phyloP scores from a whole-genome alignment of 148 eudicot species.

The Camellia lanceoleosa region DNA sequence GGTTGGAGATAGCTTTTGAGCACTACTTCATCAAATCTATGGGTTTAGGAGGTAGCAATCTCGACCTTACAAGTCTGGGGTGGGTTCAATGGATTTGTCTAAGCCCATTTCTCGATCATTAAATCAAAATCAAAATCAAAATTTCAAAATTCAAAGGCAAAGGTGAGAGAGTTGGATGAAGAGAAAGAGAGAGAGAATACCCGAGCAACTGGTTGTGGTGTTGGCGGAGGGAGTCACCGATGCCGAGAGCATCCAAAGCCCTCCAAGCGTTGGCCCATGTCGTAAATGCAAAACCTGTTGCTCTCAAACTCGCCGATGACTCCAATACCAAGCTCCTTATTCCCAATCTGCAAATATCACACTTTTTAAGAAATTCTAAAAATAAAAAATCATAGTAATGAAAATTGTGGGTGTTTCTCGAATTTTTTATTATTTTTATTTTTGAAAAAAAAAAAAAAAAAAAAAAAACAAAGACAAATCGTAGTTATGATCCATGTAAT shows the following conservation, averaged over 20 bases:
- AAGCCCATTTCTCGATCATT: no score
- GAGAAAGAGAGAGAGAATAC: conserved; percentile 9
- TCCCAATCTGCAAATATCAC: conserved; percentile 38
- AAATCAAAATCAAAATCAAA: background rate
- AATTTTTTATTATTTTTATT: no score
- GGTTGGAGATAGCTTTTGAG: no score
- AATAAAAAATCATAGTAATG: no score
- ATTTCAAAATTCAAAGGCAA: background rate
- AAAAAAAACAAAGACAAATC: no score
- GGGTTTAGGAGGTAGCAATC: no score
- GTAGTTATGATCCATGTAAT: no score
- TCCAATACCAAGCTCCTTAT: conserved; percentile 55
- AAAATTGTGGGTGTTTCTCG: no score
- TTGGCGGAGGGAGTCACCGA: conserved; percentile 37
- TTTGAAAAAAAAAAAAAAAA: no score
- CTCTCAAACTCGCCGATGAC: conserved; percentile 46
- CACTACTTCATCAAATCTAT: no score
- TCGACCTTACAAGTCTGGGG: no score
- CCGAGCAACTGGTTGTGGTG: conserved; percentile 26
- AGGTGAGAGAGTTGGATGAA: background rate
- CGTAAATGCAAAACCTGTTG: conserved; percentile 43
- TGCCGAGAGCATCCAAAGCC: conserved; percentile 48
- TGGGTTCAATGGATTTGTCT: no score
- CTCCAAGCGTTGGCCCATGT: conserved; percentile 64
- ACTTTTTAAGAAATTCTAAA: background rate